phyloP scores from a whole-genome alignment of 805 yeast species.

The Hemisphaericaspora nanyangensis region DNA sequence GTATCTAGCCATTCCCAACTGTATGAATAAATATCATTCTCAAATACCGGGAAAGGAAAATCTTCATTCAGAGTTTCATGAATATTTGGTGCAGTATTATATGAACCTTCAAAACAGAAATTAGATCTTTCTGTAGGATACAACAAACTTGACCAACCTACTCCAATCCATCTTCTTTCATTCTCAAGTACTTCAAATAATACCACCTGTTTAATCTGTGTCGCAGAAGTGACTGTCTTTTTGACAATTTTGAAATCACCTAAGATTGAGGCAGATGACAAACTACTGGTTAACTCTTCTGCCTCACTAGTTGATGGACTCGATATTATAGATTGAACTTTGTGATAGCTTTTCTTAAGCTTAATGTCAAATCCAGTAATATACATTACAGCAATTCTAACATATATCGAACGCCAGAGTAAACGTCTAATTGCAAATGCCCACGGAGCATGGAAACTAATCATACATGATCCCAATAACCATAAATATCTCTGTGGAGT shows the following conservation, averaged over 20 bases:
- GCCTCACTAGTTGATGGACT: slow-evolving; percentile 16
- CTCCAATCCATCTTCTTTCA: slow-evolving; percentile 59
- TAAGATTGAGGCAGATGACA: slow-evolving; percentile 15
- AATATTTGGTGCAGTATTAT: slow-evolving; percentile 23
- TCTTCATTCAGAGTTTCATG: slow-evolving; percentile 23
- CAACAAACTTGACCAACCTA: slow-evolving; percentile 53
- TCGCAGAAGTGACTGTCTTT: slow-evolving; percentile 35
- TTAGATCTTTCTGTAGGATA: slow-evolving; percentile 51
- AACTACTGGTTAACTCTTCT: slow-evolving; percentile 12
- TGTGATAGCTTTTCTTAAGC: slow-evolving; percentile 7
- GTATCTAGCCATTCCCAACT: slow-evolving; percentile 59
- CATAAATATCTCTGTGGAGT: slow-evolving; percentile 32
- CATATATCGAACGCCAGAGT: slow-evolving; percentile 47
- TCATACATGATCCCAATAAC: slow-evolving; percentile 31
- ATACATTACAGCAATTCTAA: slow-evolving; percentile 34
- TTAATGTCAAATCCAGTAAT: slow-evolving; percentile 40
- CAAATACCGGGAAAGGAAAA: slow-evolving; percentile 45
- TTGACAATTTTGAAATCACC: slow-evolving; percentile 37
- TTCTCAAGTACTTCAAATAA: slow-evolving; percentile 52
- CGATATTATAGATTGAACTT: slow-evolving; percentile 12
- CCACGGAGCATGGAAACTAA: slow-evolving; percentile 49
- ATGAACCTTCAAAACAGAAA: slow-evolving; percentile 42
- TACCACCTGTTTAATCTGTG: slow-evolving; percentile 44
- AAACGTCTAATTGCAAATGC: slow-evolving; percentile 41
- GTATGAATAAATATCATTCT: slow-evolving; percentile 32